phyloP scores from a whole-genome alignment of 441 rosid genomes.

The Euphorbia schlechtendalii region DNA sequence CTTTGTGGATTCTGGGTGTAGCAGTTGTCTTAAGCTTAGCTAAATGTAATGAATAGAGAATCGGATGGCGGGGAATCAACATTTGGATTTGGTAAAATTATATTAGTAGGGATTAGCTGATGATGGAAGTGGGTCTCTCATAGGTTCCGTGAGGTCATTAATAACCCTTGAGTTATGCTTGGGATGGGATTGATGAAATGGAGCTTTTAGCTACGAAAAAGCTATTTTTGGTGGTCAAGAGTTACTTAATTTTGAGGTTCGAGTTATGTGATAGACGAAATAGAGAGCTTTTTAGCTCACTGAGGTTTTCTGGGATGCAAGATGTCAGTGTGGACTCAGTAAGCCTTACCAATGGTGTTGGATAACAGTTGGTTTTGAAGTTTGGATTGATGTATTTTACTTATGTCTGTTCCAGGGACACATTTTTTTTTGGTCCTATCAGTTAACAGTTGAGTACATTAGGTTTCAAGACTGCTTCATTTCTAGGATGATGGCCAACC shows the following conservation, averaged over 20 bases:
- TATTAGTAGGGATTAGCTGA: background rate
- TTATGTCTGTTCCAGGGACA: background rate
- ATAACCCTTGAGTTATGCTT: background rate
- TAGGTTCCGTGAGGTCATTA: background rate
- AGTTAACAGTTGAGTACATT: background rate
- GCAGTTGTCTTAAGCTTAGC: too few relatives aligned
- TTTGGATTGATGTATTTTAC: background rate
- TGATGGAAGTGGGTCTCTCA: background rate
- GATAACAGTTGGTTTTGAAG: slow-evolving; percentile 9
- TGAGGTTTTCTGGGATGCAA: background rate
- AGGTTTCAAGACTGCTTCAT: slow-evolving; percentile 2
- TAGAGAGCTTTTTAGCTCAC: background rate
- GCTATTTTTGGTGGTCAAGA: too few relatives aligned
- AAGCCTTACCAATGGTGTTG: background rate
- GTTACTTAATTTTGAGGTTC: too few relatives aligned
- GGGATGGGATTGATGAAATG: too few relatives aligned
- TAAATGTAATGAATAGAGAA: too few relatives aligned
- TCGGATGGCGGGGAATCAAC: background rate
- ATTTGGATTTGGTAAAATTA: background rate
- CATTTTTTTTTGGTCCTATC: background rate
- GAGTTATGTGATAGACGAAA: too few relatives aligned
- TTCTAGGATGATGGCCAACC: background rate
- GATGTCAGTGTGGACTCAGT: background rate
- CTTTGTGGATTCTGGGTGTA: background rate
- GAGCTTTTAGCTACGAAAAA: too few relatives aligned